These are phyloP conservation scores for Solanum dulcamara DNA, from an alignment of 257 asterid species.

Conservation along the genomic window DNA sequence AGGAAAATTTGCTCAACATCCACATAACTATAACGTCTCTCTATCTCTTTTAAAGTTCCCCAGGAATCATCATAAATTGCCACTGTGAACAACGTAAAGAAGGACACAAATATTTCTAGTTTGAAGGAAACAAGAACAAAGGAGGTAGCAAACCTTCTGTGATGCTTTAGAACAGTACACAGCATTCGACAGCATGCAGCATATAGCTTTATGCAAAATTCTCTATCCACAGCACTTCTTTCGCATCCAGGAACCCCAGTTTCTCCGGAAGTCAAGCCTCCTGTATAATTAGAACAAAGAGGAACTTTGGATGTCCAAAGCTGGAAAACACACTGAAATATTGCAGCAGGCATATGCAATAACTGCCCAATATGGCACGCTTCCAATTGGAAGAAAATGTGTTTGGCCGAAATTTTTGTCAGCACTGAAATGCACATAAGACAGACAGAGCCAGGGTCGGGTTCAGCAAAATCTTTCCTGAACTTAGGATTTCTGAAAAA, in stretches of 20 bases:
- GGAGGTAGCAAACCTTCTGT: slow-evolving; percentile 38
- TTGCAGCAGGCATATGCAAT: slow-evolving; percentile 66
- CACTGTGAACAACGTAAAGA: not conserved
- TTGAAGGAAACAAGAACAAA: not conserved
- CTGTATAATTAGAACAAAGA: not conserved
- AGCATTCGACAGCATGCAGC: slow-evolving; percentile 72
- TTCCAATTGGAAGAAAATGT: slow-evolving; percentile 45
- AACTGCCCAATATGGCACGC: slow-evolving; percentile 47
- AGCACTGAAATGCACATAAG: slow-evolving; percentile 66
- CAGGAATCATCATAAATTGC: not conserved
- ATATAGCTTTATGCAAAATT: slow-evolving; percentile 50
- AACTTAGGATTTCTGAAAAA: slow-evolving; percentile 27
- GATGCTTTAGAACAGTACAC: slow-evolving; percentile 69
- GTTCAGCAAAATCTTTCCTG: slow-evolving; percentile 20
- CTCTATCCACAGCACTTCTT: slow-evolving; percentile 27
- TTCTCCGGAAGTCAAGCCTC: not conserved
- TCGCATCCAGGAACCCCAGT: slow-evolving; percentile 4
- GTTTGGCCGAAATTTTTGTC: slow-evolving; percentile 56
- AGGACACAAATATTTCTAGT: not conserved
- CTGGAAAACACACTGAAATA: slow-evolving; percentile 53
- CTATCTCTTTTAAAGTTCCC: not conserved
- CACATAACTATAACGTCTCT: not conserved
- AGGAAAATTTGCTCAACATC: not conserved
- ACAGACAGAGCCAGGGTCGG: slow-evolving; percentile 73
- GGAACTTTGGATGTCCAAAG: slow-evolving; percentile 28